phyloP scores from a whole-genome alignment of 495 filamentous ascomycete genomes.

The Paragyromitra xinjiangensis region DNA sequence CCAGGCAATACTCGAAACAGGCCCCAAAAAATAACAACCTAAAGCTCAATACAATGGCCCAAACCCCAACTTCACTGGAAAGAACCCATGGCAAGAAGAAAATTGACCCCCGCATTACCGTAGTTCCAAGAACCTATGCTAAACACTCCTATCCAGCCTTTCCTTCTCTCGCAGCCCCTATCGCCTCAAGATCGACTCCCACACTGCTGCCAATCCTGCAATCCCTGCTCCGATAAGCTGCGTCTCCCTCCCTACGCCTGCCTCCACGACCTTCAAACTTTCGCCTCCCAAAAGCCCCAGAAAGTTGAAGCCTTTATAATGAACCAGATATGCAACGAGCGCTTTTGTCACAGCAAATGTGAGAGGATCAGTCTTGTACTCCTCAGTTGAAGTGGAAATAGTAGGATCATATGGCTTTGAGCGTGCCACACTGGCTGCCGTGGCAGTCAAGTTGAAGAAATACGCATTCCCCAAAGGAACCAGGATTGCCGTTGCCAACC shows the following conservation, averaged over 20 bases:
- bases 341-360: slow-evolving; percentile 89
- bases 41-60: slow-evolving; percentile 7
- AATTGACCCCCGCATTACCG: slow-evolving; percentile 24
- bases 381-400: slow-evolving; percentile 49
- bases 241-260: slow-evolving; percentile 52
- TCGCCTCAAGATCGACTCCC: slow-evolving; percentile 54
- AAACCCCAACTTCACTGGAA: slow-evolving; percentile 13
- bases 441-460: slow-evolving; percentile 81
- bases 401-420: slow-evolving; percentile 48
- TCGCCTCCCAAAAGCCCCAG: slow-evolving; percentile 68
- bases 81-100: slow-evolving; percentile 9
- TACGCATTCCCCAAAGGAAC: slow-evolving; percentile 77
- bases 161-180: slow-evolving; percentile 7
- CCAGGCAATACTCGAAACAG: slow-evolving; percentile 21
- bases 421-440: slow-evolving; percentile 54
- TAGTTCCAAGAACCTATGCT: slow-evolving; percentile 20
- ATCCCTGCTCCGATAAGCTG: slow-evolving; percentile 55
- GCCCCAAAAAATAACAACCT: slow-evolving; percentile 5
- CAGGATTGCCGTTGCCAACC: slow-evolving; percentile 74
- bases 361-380: slow-evolving; percentile 78
- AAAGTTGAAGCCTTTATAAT: slow-evolving; percentile 73
- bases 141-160: not conserved
- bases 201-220: slow-evolving; percentile 52
- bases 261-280: slow-evolving; percentile 61
- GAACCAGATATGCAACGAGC: slow-evolving; percentile 78